These are phyloP conservation scores for Benincasa hispida DNA, from an alignment of 306 rosid genomes.

Conservation along the genomic window DNA sequence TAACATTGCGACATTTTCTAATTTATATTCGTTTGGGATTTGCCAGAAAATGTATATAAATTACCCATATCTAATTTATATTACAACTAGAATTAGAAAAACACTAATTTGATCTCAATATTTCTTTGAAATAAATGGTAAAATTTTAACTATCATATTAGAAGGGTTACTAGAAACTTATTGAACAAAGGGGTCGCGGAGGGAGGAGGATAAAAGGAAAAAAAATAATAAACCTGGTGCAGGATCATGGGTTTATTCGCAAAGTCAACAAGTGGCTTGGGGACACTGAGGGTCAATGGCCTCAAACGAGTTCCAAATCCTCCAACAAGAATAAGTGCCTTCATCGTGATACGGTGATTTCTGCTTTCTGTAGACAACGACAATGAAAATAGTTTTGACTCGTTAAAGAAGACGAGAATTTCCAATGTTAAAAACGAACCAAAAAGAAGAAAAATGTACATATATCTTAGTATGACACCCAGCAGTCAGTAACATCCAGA, in stretches of 20 bases:
- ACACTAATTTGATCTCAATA: not conserved
- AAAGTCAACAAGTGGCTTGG: constrained; percentile 99
- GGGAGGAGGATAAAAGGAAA: not conserved
- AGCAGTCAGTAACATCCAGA: not conserved
- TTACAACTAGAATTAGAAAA: not conserved
- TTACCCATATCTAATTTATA: not conserved
- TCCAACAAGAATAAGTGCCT: constrained; percentile 95
- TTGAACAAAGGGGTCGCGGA: not conserved
- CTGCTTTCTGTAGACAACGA: constrained; percentile 3
- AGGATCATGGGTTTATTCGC: constrained; percentile 99
- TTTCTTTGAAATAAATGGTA: not conserved
- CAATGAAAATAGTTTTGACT: not conserved
- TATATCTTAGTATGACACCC: not conserved
- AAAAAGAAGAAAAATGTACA: not conserved
- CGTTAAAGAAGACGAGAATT: not conserved
- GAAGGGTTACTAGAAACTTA: not conserved
- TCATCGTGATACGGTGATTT: constrained; percentile 29
- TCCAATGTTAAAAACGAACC: not conserved
- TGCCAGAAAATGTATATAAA: not conserved
- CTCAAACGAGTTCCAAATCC: constrained; percentile 99
- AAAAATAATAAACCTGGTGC: constrained; percentile 64
- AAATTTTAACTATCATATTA: not conserved
- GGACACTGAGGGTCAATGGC: constrained; percentile 97
- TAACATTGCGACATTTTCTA: constrained; percentile 10
- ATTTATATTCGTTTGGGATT: not conserved